Percentiles rank a stretch among this genome's conserved stretches.
phyloP scores from a whole-genome alignment of 345 rosid genomes.

The Gossypium sturtianum region DNA sequence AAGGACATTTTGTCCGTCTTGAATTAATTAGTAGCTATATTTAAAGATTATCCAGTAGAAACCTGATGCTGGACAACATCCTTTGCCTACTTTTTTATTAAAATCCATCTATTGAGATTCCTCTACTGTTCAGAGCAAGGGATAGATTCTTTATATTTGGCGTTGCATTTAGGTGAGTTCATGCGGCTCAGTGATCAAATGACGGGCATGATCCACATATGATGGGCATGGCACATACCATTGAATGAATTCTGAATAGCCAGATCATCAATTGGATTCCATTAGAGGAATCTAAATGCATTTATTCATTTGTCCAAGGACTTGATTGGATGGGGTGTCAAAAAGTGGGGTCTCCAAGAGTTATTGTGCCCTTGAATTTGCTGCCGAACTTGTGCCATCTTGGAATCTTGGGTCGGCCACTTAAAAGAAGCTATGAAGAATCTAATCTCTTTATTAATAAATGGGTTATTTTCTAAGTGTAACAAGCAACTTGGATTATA shows the following conservation, averaged over 20 bases:
- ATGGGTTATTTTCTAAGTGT: too few species aligned
- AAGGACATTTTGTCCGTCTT: conserved; percentile 11
- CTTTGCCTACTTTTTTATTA: too few species aligned
- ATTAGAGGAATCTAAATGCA: background rate
- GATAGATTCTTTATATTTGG: conserved; percentile 8
- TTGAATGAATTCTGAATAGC: background rate
- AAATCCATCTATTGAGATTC: background rate
- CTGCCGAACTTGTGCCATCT: too few species aligned
- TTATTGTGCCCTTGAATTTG: background rate
- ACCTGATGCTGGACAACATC: background rate
- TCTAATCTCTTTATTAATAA: background rate
- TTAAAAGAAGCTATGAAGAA: background rate
- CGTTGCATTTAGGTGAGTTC: conserved; percentile 20
- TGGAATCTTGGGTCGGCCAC: background rate
- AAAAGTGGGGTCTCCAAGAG: background rate
- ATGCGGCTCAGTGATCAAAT: conserved; percentile 9
- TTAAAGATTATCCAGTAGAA: background rate
- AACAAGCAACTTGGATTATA: too few species aligned
- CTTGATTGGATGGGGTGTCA: background rate
- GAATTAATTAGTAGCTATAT: background rate
- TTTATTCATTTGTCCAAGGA: background rate
- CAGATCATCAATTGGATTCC: background rate
- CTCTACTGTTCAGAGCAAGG: background rate
- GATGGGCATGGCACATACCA: background rate
- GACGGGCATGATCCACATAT: background rate